Evolutionary conservation across 768 basidiomycete species (phyloP).

Genomic region (Serpula lacrymans): DNA sequence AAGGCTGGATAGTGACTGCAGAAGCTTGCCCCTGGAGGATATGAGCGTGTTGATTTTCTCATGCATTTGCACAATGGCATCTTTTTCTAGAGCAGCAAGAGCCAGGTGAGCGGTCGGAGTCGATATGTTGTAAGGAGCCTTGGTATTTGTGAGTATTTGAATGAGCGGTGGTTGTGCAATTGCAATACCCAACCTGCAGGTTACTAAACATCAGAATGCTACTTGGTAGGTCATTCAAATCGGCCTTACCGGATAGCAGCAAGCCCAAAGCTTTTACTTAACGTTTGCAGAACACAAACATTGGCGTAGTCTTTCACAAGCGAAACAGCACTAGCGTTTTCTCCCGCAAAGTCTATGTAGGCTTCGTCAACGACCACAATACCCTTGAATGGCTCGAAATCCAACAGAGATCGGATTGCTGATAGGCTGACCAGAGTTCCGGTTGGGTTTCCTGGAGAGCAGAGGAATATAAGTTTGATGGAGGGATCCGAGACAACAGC

Average conservation of each 20-base stretch:
- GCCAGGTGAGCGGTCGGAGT: conserved; percentile 85
- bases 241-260: conserved; percentile 83
- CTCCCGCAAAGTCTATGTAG: conserved; percentile 88
- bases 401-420: conserved; percentile 65
- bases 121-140: conserved; percentile 97
- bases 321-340: conserved; percentile 57
- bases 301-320: conserved; percentile 83
- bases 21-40: conserved; percentile 53
- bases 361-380: conserved; percentile 96
- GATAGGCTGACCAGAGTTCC: conserved; percentile 79
- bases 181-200: conserved; percentile 77
- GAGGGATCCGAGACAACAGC: conserved; percentile 64
- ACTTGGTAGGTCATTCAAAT: background rate
- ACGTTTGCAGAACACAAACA: conserved; percentile 91
- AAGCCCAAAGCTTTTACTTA: conserved; percentile 94
- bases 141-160: conserved; percentile 89
- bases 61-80: conserved; percentile 62
- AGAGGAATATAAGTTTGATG: conserved; percentile 91
- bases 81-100: conserved; percentile 66
- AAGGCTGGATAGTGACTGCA: conserved; percentile 46
- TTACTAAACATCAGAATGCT: background rate
- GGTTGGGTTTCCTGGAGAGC: conserved; percentile 97
- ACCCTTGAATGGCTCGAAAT: conserved; percentile 82
- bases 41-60: conserved; percentile 57
- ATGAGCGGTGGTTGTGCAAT: conserved; percentile 88